Conservation (phyloP, 2,329 filamentous ascomycete genomes). For the Cladosporium oxysporum region DNA sequence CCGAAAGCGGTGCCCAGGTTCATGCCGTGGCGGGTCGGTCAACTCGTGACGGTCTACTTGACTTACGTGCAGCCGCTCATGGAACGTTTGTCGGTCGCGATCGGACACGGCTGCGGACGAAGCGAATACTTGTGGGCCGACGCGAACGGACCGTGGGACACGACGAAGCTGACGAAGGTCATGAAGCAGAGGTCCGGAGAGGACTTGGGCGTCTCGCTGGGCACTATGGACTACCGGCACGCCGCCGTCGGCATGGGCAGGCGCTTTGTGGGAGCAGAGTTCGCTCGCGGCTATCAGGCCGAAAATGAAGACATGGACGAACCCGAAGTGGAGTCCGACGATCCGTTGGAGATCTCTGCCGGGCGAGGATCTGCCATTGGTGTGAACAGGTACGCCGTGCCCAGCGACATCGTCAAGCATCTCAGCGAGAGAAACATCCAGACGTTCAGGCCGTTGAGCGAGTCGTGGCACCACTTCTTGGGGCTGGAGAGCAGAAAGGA, state of each 20-base stretch:
- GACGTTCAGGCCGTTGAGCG: conserved; percentile 25
- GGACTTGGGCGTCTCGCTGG: conserved; percentile 23
- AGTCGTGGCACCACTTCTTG: conserved; percentile 19
- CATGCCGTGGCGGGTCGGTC: no score
- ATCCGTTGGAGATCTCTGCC: conserved; percentile 26
- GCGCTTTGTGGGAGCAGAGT: conserved; percentile 24
- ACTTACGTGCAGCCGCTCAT: no score
- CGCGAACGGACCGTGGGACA: no score
- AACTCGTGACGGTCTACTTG: no score
- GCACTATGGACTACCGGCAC: conserved; percentile 24
- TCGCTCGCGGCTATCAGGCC: conserved; percentile 28
- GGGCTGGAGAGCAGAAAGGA: conserved; percentile 15
- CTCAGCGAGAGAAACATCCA: conserved; percentile 28
- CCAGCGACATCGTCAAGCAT: conserved; percentile 29
- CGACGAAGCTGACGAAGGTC: neutral
- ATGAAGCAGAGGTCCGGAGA: conserved; percentile 24
- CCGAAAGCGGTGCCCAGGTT: no score
- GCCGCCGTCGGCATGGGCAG: conserved; percentile 25
- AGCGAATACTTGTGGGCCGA: no score
- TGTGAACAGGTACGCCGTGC: conserved; percentile 24
- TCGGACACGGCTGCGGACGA: no score
- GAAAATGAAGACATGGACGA: conserved; percentile 27
- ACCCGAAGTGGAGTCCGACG: conserved; percentile 28
- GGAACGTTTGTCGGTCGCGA: no score
- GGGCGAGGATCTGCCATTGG: conserved; percentile 22